These are phyloP conservation scores for Acer saccharum DNA, from an alignment of 345 rosid species.

Conservation along the genomic window DNA sequence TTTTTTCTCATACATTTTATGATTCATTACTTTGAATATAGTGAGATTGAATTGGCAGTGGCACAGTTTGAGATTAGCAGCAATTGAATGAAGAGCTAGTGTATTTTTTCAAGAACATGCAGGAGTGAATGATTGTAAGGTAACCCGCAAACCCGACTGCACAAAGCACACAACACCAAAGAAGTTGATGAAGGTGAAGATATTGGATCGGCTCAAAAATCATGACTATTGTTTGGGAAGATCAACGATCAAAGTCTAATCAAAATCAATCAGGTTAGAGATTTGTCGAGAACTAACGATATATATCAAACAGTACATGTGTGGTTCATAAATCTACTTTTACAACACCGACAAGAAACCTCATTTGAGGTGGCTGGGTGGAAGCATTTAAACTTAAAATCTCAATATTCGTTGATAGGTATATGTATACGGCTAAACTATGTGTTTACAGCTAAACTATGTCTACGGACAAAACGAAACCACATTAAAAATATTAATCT, in stretches of 20 bases:
- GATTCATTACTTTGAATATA: background rate
- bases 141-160: slow-evolving; percentile 34
- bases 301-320: no score
- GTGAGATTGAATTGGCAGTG: background rate
- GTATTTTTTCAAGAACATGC: slow-evolving; percentile 2
- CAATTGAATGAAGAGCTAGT: no score
- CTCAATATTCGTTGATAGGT: no score
- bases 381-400: no score
- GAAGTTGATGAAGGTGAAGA: slow-evolving; percentile 14
- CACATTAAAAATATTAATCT: slow-evolving; percentile 10
- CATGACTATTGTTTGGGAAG: slow-evolving; percentile 22
- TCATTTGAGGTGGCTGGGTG: no score
- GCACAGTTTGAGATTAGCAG: background rate
- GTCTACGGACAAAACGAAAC: background rate
- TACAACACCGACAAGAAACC: no score
- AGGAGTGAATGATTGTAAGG: slow-evolving; percentile 25
- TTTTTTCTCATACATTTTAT: no score
- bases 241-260: background rate
- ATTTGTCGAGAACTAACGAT: no score
- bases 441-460: no score
- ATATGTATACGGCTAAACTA: no score
- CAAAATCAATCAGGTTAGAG: background rate
- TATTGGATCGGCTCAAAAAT: slow-evolving; percentile 18
- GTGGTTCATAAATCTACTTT: no score
- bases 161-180: slow-evolving; percentile 34